Evolutionary conservation across 192 early-diverging fungal species (phyloP), one percentile per base, ranked within the genome.

Genomic region (Gryganskiella cystojenkinii): DNA sequence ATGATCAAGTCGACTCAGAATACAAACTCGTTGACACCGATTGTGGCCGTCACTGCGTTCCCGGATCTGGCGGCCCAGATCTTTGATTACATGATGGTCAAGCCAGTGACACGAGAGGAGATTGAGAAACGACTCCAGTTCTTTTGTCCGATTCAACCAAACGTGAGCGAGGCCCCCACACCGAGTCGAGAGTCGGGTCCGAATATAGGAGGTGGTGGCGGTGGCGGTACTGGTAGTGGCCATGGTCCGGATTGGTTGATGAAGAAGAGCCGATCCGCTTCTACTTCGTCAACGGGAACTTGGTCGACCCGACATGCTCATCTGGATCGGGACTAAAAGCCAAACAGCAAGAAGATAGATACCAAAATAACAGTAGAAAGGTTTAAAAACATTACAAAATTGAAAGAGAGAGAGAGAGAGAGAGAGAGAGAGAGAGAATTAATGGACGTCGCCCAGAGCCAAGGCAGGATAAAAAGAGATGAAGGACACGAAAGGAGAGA

Each of bases 1-100:
- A 97, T 98, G 95, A 95, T 98, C 59, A 96, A 96, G 83, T 92
- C 93, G 11, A 95, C 94, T 2, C 92, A 89, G 50, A 96, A 95
- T 71, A 84, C 92, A 28, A 98, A 98, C 83, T 87, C 86, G 31
- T 66, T 82, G 6, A 97, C 95, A 2, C 94, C 95, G 8, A 92
- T 98, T 30, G 83, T 98, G 62, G 90, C 88, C 0, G 85, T 92
- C 28, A 92, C 93, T 3, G 92, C 94, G 0, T 95, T 78, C 61
- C 74, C 74, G 22, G 74, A 78, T 69, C 40, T 78, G 31, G 74
- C 74, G 24, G 74, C 74, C 11, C 74, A 78, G 56, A 78, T 78
- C 22, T 94, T 94, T 84, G 90, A 94, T 43, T 89, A 90, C 52
- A 85, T 90, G 46, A 71, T 94, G 56, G 86, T 70, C 64, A 94